phyloP scores from a whole-genome alignment of 495 filamentous ascomycete genomes.

The Talaromyces nanjingensis region DNA sequence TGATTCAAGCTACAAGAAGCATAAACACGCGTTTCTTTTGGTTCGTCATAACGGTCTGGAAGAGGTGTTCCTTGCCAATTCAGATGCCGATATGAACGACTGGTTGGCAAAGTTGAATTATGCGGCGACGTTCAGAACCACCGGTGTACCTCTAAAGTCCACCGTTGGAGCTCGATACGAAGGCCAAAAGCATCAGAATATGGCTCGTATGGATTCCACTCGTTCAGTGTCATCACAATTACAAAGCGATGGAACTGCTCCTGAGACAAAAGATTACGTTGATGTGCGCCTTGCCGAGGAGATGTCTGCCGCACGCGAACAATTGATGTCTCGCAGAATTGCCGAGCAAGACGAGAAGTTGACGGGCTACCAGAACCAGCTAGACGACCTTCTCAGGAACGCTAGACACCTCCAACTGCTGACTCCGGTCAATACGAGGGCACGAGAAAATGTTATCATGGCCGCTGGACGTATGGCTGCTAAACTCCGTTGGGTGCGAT shows the following conservation, averaged over 20 bases:
- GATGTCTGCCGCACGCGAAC: slow-evolving; percentile 69
- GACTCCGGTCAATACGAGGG: slow-evolving; percentile 80
- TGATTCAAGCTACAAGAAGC: slow-evolving; percentile 84
- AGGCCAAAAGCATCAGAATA: slow-evolving; percentile 66
- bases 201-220: slow-evolving; percentile 57
- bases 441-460: slow-evolving; percentile 76
- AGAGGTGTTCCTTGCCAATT: slow-evolving; percentile 85
- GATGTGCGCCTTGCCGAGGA: slow-evolving; percentile 76
- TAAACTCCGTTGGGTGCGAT: slow-evolving; percentile 85
- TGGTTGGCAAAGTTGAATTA: slow-evolving; percentile 97
- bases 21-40: slow-evolving; percentile 92
- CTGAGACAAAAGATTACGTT: slow-evolving; percentile 44
- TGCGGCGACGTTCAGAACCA: slow-evolving; percentile 84
- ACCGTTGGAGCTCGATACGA: slow-evolving; percentile 82
- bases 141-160: slow-evolving; percentile 84
- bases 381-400: slow-evolving; percentile 80
- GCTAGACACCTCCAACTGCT: slow-evolving; percentile 87
- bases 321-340: slow-evolving; percentile 78
- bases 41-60: slow-evolving; percentile 84
- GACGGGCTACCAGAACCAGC: slow-evolving; percentile 58
- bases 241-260: slow-evolving; percentile 16
- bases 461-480: slow-evolving; percentile 81
- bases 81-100: slow-evolving; percentile 87
- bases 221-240: slow-evolving; percentile 28
- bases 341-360: slow-evolving; percentile 78